Percentiles rank a stretch among this genome's conserved stretches.
Conservation (phyloP, 768 basidiomycete genomes). For the Amanita subjunquillea region DNA sequence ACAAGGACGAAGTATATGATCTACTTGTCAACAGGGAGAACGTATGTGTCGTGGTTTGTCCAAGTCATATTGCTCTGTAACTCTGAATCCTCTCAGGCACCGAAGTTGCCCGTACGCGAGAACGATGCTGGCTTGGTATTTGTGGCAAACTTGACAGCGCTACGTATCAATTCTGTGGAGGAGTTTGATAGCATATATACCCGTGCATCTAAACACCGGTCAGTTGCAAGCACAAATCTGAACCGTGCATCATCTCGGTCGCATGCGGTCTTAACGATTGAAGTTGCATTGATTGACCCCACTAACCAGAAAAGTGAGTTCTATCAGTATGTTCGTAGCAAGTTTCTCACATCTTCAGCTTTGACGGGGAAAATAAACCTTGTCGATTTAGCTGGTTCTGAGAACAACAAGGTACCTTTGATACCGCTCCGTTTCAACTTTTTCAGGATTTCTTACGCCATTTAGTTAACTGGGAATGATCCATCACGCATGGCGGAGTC, state of each 20-base stretch:
- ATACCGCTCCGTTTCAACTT: neutral
- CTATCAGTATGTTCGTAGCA: neutral
- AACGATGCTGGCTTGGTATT: slow-evolving; percentile 44
- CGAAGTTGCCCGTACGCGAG: slow-evolving; percentile 43
- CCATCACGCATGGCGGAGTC: slow-evolving; percentile 82
- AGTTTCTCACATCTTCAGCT: slow-evolving; percentile 24
- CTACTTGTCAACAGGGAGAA: slow-evolving; percentile 65
- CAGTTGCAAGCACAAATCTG: slow-evolving; percentile 77
- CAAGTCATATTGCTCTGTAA: neutral
- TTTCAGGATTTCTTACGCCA: neutral
- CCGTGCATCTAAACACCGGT: slow-evolving; percentile 65
- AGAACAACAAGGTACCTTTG: slow-evolving; percentile 68
- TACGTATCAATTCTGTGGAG: slow-evolving; percentile 26
- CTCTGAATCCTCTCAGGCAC: slow-evolving; percentile 23
- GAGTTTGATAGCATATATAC: slow-evolving; percentile 42
- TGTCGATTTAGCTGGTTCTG: slow-evolving; percentile 84
- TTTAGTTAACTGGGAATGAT: slow-evolving; percentile 74
- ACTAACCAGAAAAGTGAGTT: slow-evolving; percentile 41
- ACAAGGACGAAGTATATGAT: slow-evolving; percentile 87
- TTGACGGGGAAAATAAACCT: slow-evolving; percentile 73
- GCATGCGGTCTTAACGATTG: slow-evolving; percentile 77
- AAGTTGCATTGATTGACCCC: slow-evolving; percentile 49
- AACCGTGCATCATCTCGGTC: slow-evolving; percentile 82
- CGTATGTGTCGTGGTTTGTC: slow-evolving; percentile 24
- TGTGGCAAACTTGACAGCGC: slow-evolving; percentile 39